phyloP scores from a whole-genome alignment of 345 rosid species.

The Turritis glabra region DNA sequence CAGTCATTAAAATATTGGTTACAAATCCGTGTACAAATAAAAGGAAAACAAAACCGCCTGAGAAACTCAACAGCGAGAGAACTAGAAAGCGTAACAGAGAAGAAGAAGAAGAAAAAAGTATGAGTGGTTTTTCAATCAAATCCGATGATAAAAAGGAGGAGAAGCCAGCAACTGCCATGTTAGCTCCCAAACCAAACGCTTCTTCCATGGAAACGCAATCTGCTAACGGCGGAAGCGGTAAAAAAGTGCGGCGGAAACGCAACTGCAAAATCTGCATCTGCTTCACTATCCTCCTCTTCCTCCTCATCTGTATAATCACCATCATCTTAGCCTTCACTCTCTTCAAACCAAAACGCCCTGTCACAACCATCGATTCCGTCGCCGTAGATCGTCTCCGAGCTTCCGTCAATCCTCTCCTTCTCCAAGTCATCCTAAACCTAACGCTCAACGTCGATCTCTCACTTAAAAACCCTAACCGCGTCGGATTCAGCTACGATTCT shows the following conservation, averaged over 20 bases:
- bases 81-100: conserved; percentile 11
- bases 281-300: conserved; percentile 1
- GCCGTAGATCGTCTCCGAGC: conserved; percentile 39
- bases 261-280: conserved; percentile 49
- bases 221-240: not conserved
- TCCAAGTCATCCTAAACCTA: conserved; percentile 48
- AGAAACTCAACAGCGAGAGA: not conserved
- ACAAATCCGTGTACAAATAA: too few species aligned
- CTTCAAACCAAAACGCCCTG: conserved; percentile 68
- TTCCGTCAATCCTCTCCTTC: conserved; percentile 30
- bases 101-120: not conserved
- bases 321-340: conserved; percentile 65
- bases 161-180: conserved; percentile 23
- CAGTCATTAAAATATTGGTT: not conserved
- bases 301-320: conserved; percentile 45
- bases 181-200: conserved; percentile 27
- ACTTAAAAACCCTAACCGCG: conserved; percentile 69
- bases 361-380: conserved; percentile 50
- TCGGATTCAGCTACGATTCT: conserved; percentile 54
- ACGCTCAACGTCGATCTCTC: conserved; percentile 54
- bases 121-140: not conserved
- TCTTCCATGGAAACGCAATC: conserved; percentile 40
- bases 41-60: not conserved
- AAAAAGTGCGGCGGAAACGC: conserved; percentile 28
- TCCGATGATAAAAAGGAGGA: conserved; percentile 18